Evolutionary conservation across 1,139 yeast species (phyloP), one percentile per base, ranked within the genome.

Genomic region (Meyerozyma smithsonii): DNA sequence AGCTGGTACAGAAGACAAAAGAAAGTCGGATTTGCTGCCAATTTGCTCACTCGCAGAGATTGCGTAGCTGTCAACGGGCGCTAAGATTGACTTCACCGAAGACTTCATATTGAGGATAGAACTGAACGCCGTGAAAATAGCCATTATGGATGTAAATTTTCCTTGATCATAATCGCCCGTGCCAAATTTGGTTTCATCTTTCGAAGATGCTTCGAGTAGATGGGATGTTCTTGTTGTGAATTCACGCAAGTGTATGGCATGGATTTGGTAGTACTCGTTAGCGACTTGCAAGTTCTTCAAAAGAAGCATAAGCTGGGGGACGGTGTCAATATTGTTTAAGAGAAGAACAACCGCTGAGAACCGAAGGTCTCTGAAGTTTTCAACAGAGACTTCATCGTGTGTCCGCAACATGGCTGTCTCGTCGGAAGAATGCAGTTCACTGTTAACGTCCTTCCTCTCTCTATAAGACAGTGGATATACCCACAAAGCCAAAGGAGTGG

Each of bases 141-240:
- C 68, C 41, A 79, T 60, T 17, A 77, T 62, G 0, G 83, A 62
- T 28, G 74, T 72, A 30, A 74, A 65, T 5, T 39, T 32, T n/a
- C 26, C 25, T 6, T 38, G 40, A 10, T 44, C 42, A 15, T 45
- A 46, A 23, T 49, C 51, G 18, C 47, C 43, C 1, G 35, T 16
- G 10, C 45, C 46, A 15, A 42, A 39, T 15, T 51, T 58, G 20
- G 43, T 41, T 18, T 42, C 41, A 11, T 43, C 42, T 3, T 49
- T 45, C 19, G 56, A 51, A 3, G 86, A 80, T 1, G 85, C 86
- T 49, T 79, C 86, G 40, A 82, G 66, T 38, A 82, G 60, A 56
- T 82, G 84, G 0, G 86, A 79, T 0, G 87, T 81, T 56, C 89
- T 67, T 36, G 83, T 81, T 2, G 83, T 75, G 41, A 82, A 64